Conservation (phyloP, 208 protist species). For the Leishmania tropica region DNA sequence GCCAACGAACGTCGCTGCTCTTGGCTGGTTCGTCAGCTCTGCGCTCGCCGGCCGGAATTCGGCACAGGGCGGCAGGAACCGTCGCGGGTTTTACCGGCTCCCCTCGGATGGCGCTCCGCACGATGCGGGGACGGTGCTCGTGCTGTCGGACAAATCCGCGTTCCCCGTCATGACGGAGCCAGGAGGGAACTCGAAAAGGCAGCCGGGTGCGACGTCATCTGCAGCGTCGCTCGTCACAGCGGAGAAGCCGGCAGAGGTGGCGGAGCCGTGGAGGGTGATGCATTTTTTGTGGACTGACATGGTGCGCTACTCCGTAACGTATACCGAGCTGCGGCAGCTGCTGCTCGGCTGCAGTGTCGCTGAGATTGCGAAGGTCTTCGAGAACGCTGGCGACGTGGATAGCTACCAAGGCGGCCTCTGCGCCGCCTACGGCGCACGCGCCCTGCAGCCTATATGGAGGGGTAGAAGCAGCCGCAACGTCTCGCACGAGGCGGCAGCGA, state of each 20-base stretch:
- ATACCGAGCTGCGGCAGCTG: slow-evolving; percentile 35
- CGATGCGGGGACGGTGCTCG: slow-evolving; percentile 26
- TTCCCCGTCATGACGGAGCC: slow-evolving; percentile 23
- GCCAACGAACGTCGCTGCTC: slow-evolving; percentile 17
- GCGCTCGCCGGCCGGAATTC: neutral
- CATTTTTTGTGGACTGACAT: slow-evolving; percentile 42
- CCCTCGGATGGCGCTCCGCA: slow-evolving; percentile 21
- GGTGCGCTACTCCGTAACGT: slow-evolving; percentile 51
- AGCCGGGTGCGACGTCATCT: neutral
- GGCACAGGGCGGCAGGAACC: neutral
- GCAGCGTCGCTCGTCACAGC: neutral
- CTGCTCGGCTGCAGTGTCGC: slow-evolving; percentile 31
- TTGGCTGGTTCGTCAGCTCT: slow-evolving; percentile 18
- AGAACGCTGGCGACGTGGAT: slow-evolving; percentile 1
- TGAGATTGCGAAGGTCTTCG: slow-evolving; percentile 27
- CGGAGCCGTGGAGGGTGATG: slow-evolving; percentile 33
- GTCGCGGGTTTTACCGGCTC: neutral
- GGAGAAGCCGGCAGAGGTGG: slow-evolving; percentile 9
- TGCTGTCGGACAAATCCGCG: slow-evolving; percentile 19
- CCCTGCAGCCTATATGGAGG: neutral
- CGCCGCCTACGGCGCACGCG: neutral
- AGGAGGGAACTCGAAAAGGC: neutral
- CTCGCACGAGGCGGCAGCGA: slow-evolving; percentile 13
- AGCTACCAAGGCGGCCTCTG: neutral
- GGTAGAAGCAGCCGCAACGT: slow-evolving; percentile 8